Percentiles rank a stretch among this genome's conserved stretches.
These are phyloP conservation scores for Dissophora ornata DNA, from an alignment of 192 early-diverging fungal genomes.

Conservation along the genomic window DNA sequence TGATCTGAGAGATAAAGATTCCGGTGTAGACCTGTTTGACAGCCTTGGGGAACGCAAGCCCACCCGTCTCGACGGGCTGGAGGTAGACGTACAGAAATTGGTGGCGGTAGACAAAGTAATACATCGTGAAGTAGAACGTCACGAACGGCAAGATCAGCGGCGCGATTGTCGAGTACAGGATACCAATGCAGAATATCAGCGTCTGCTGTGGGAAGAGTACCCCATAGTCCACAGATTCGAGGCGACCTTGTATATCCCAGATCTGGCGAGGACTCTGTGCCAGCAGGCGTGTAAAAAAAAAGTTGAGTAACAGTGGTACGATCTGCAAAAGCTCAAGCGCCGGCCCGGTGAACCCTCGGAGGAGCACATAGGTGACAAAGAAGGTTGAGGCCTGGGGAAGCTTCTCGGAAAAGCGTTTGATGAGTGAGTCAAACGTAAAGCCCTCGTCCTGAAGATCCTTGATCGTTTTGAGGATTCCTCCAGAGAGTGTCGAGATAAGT, in stretches of 20 bases:
- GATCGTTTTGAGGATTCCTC: slow-evolving; percentile 63
- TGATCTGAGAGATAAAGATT: slow-evolving; percentile 78
- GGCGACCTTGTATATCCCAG: slow-evolving; percentile 59
- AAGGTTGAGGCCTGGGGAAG: slow-evolving; percentile 83
- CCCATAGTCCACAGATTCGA: slow-evolving; percentile 66
- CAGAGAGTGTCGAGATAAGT: slow-evolving; percentile 78
- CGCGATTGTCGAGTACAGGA: slow-evolving; percentile 84
- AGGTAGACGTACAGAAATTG: slow-evolving; percentile 85
- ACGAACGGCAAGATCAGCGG: slow-evolving; percentile 85
- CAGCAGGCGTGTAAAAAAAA: slow-evolving; percentile 62
- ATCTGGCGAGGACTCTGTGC: slow-evolving; percentile 82
- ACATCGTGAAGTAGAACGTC: slow-evolving; percentile 76
- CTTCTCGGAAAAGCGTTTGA: slow-evolving; percentile 63
- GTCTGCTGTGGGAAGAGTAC: slow-evolving; percentile 74
- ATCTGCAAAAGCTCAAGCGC: slow-evolving; percentile 77
- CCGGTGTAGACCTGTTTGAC: slow-evolving; percentile 73
- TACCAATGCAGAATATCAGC: slow-evolving; percentile 74
- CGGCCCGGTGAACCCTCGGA: slow-evolving; percentile 75
- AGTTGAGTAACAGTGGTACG: slow-evolving; percentile 71
- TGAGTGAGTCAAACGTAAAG: slow-evolving; percentile 56
- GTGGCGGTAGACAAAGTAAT: slow-evolving; percentile 82
- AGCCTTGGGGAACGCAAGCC: slow-evolving; percentile 70
- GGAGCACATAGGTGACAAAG: slow-evolving; percentile 87
- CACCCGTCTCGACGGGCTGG: slow-evolving; percentile 66
- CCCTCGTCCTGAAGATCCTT: slow-evolving; percentile 27